These are phyloP conservation scores for Colletotrichum sp. DNA, from an alignment of 2,329 filamentous ascomycete genomes.

Conservation along the genomic window DNA sequence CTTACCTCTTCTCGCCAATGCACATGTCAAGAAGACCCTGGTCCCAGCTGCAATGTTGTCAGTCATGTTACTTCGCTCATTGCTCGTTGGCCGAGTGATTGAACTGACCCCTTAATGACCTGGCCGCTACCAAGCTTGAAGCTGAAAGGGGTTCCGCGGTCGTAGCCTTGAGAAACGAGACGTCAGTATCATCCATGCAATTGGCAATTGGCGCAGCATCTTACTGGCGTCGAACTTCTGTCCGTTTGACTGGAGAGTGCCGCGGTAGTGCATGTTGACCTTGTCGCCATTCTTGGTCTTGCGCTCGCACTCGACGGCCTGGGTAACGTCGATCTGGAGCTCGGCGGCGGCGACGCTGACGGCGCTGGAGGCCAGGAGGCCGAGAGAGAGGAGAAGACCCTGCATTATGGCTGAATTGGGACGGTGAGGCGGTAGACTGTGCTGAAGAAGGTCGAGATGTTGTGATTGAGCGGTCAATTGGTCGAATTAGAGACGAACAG, in stretches of 20 bases:
- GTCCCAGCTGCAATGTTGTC: slow-evolving; percentile 72
- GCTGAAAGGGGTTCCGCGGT: slow-evolving; percentile 74
- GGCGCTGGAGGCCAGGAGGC: slow-evolving; percentile 56
- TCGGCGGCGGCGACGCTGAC: slow-evolving; percentile 60
- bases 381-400: slow-evolving; percentile 50
- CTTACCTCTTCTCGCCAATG: slow-evolving; percentile 83
- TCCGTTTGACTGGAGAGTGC: slow-evolving; percentile 76
- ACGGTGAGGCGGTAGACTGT: neutral
- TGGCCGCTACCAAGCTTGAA: slow-evolving; percentile 82
- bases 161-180: slow-evolving; percentile 60
- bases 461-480: neutral
- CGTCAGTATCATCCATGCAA: neutral
- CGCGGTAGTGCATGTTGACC: slow-evolving; percentile 87
- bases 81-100: neutral
- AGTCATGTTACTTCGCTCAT: neutral
- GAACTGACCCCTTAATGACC: slow-evolving; percentile 84
- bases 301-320: slow-evolving; percentile 77
- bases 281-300: slow-evolving; percentile 79
- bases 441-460: neutral
- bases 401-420: slow-evolving; percentile 48
- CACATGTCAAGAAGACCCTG: slow-evolving; percentile 92
- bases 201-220: neutral
- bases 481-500: slow-evolving; percentile 1
- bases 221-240: slow-evolving; percentile 80
- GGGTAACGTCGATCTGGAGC: slow-evolving; percentile 79